Conservation (phyloP, 805 yeast species). For the Starmerella vaccinii region DNA sequence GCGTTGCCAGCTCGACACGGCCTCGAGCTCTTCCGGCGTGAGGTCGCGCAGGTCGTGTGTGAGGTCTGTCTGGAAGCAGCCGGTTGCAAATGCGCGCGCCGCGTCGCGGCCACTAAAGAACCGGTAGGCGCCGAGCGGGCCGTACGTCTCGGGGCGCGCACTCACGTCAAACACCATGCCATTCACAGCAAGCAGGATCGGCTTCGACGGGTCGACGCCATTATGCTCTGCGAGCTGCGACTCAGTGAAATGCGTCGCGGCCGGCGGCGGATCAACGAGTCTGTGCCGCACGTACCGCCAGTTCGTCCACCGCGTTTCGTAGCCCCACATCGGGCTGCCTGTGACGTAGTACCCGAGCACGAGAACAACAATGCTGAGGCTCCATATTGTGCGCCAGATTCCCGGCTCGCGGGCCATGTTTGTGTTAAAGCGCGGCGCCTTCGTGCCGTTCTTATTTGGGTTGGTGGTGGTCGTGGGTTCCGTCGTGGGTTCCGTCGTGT, state of each 20-base stretch:
- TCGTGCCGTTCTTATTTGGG: neutral
- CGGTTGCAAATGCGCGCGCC: slow-evolving; percentile 60
- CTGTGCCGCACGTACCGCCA: slow-evolving; percentile 34
- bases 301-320: slow-evolving; percentile 42
- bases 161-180: slow-evolving; percentile 60
- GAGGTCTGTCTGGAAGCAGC: slow-evolving; percentile 52
- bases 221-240: slow-evolving; percentile 41
- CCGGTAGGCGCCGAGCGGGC: slow-evolving; percentile 47
- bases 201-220: slow-evolving; percentile 41
- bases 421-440: no score
- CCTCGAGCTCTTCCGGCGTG: slow-evolving; percentile 35
- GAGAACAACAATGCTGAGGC: slow-evolving; percentile 8
- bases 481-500: no score
- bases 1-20: slow-evolving; percentile 43
- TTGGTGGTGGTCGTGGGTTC: neutral
- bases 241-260: slow-evolving; percentile 31
- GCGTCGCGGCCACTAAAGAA: slow-evolving; percentile 56
- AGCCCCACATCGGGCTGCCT: slow-evolving; percentile 51
- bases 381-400: slow-evolving; percentile 15
- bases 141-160: slow-evolving; percentile 42
- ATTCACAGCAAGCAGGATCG: slow-evolving; percentile 50
- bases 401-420: slow-evolving; percentile 11
- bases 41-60: slow-evolving; percentile 61
- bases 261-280: slow-evolving; percentile 25
- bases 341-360: slow-evolving; percentile 36